phyloP scores from a whole-genome alignment of 176 grass and related monocot genomes.

The Ensete glaucum region DNA sequence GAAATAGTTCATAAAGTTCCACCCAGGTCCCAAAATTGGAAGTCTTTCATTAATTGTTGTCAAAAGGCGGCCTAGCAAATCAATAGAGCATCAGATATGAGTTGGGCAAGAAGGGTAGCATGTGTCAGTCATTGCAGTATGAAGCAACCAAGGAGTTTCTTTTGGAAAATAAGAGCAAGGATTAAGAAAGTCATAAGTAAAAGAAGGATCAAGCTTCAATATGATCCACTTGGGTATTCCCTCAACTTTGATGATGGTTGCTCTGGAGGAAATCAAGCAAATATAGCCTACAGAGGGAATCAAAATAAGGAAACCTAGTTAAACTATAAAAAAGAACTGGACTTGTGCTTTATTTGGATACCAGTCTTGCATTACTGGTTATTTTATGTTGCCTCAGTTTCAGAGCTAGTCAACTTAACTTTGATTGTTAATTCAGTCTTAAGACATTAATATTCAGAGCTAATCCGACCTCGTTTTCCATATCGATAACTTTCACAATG shows the following conservation, averaged over 20 bases:
- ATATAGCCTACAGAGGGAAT: not conserved
- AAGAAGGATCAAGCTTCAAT: slow-evolving; percentile 9
- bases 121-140: not conserved
- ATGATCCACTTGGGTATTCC: slow-evolving; percentile 7
- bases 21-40: not conserved
- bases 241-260: slow-evolving; percentile 10
- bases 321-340: not conserved
- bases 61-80: not conserved
- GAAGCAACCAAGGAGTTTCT: not conserved
- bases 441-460: not conserved
- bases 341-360: not conserved
- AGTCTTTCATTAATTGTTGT: not conserved
- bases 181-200: not conserved
- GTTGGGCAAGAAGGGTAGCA: not conserved
- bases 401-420: not conserved
- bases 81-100: not conserved
- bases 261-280: not conserved
- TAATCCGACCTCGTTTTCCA: not conserved
- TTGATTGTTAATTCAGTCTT: not conserved
- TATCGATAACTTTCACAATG: not conserved
- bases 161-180: slow-evolving; percentile 9
- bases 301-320: not conserved
- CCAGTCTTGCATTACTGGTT: not conserved
- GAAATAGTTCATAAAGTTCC: not conserved
- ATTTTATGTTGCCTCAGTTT: not conserved